Evolutionary conservation across 2,329 filamentous ascomycete genomes (phyloP), one percentile per base, ranked within the genome.

Genomic region (Scytalidium sp.): DNA sequence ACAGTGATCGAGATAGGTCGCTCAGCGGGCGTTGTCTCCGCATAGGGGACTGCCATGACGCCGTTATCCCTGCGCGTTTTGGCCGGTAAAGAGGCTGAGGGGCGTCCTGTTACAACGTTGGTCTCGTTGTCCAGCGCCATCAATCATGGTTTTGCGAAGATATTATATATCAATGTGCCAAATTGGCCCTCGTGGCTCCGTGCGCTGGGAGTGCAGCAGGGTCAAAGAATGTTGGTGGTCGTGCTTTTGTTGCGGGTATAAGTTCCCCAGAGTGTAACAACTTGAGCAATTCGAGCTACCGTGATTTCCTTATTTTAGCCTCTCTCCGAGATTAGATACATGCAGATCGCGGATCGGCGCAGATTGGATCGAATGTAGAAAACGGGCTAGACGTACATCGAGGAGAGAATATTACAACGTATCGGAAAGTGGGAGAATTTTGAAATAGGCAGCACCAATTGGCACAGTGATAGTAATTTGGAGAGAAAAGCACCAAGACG

Each of bases 31-130:
- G 75, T 68, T 29, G 79, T 81, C 65, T 84, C 75, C 61, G 85
- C 82, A 68, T 85, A 85, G 50, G 79, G 77, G 49, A 85, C 61
- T 43, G 75, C 75, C 51, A 84, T 72, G 57, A 84, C 45, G 9
- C 52, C 56, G 39, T 61, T 45, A 39, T 59, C 56, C 20, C 45
- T 42, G 17, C 50, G 49, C 22, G 54, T 50, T 10, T 51, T 43
- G 27, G 19, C 45, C 21, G 46, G 50, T 29, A 36, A 50, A 41
- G 23, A 41, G n/a, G 46, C 39, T 49, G 20, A 47, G 19, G 19
- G 21, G 20, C 36, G 46, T 25, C 40, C 46, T 51, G 41, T 32
- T 48, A 49, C 50, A 51, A 53, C 11, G 17, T 23, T 41, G 22
- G n/a, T 43, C 13, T 29, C 29, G 29, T 44, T 45, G 7, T 46